These are phyloP conservation scores for Postia placenta DNA, from an alignment of 768 basidiomycete species.

Conservation along the genomic window DNA sequence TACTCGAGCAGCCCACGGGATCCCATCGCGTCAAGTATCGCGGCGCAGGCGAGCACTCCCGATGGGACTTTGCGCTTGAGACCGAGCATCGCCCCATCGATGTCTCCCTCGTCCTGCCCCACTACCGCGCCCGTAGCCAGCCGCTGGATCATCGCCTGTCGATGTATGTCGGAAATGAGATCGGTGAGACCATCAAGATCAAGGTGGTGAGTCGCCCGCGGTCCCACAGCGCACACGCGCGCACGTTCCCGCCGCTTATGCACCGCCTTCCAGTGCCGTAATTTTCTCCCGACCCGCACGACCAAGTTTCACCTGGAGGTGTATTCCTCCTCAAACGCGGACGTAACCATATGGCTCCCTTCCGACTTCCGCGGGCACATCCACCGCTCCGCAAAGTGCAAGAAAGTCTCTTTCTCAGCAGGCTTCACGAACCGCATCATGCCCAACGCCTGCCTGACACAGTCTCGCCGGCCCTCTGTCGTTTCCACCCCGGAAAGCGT, in stretches of 20 bases:
- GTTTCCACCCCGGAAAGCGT: conserved; percentile 15
- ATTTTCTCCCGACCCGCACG: conserved; percentile 24
- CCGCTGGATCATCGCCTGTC: conserved; percentile 66
- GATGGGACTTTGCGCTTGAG: conserved; percentile 62
- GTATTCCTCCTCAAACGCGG: conserved; percentile 47
- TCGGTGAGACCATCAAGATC: conserved; percentile 49
- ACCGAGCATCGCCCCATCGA: conserved; percentile 49
- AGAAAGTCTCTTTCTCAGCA: conserved; percentile 46
- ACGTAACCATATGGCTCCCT: conserved; percentile 72
- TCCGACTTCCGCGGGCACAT: conserved; percentile 75
- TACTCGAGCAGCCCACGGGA: conserved; percentile 33
- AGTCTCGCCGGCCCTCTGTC: conserved; percentile 22
- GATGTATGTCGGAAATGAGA: conserved; percentile 55
- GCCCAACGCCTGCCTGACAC: conserved; percentile 25
- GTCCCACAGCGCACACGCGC: conserved; percentile 46
- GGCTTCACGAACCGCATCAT: conserved; percentile 67
- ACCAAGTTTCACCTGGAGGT: conserved; percentile 49
- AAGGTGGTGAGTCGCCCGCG: conserved; percentile 62
- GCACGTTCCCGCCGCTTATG: conserved; percentile 5
- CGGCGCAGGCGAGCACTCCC: conserved; percentile 35
- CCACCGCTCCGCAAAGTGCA: conserved; percentile 36
- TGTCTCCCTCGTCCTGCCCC: conserved; percentile 64
- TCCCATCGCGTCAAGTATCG: conserved; percentile 63
- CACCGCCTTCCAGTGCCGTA: conserved; percentile 18
- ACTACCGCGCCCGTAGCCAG: conserved; percentile 71